Base-by-base conservation (phyloP, 2,329 filamentous ascomycete genomes). In the Lasiodiplodia hormozganensis region DNA sequence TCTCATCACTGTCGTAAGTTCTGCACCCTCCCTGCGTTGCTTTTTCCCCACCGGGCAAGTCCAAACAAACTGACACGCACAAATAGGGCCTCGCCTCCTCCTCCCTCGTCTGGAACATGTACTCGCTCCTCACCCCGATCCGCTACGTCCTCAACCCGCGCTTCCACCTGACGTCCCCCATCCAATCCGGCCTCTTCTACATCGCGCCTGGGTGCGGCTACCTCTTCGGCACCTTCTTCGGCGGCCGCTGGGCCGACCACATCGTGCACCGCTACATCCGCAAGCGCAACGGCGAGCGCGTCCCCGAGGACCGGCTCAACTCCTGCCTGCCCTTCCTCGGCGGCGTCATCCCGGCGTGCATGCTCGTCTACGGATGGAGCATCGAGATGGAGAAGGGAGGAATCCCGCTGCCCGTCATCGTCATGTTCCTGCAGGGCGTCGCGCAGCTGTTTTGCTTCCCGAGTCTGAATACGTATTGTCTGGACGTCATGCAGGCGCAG, bases 391-490 rank as follows among this genome's bases (percentile, higher is more conserved):
- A 77, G 10, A 82, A 85, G 1, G 87, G 87, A 2, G 87, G 86
- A 0, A 81, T 89, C 2, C 81, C 86, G 0, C 75, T 91, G 4
- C 91, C 91, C 0, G 89, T 93, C 2, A 84, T 93, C 8, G 87
- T 88, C 73, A 89, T 94, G 84, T 94, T 94, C 75, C 69, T 91
- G 2, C 91, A 94, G 74, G 92, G 91, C 1, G 84, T 93, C 0
- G 90, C 88, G 0, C 90, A 94, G 77, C 81, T 94, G 6, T 92
- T 93, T 74, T 92, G 90, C 73, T 94, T 93, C 74, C 91, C 91
- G 0, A 88, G 86, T 58, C 77, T 94, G 70, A 94, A 94, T 76
- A 92, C 91, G 0, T 94, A 96, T 79, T 94, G 92, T 76, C 80
- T 96, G 51, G 92, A 96, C 76, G 92, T 95, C 14, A 93, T 94